phyloP scores from a whole-genome alignment of 768 basidiomycete genomes.

The Rubroboletus satanas region DNA sequence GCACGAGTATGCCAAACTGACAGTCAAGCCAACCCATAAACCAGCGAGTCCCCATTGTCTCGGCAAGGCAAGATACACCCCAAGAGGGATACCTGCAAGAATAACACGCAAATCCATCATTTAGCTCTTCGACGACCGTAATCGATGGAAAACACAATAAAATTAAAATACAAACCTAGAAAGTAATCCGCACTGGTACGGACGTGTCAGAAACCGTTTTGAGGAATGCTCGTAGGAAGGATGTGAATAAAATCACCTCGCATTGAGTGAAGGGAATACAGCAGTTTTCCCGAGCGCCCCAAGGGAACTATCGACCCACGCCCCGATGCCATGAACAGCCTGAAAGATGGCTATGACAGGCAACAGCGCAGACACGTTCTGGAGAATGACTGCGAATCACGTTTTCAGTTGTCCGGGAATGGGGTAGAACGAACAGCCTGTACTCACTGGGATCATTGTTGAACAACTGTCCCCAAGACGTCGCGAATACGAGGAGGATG shows the following conservation, averaged over 20 bases:
- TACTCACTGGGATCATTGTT: conserved; percentile 47
- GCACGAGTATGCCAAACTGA: conserved; percentile 21
- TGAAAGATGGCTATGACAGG: conserved; percentile 38
- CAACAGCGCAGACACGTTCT: conserved; percentile 47
- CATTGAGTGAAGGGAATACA: conserved; percentile 20
- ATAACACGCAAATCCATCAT: neutral
- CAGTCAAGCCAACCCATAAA: conserved; percentile 21
- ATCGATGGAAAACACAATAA: neutral
- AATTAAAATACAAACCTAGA: conserved; percentile 28
- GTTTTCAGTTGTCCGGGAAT: neutral
- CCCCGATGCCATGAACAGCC: conserved; percentile 19
- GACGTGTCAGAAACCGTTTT: neutral
- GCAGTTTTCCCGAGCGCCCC: conserved; percentile 19
- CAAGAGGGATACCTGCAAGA: conserved; percentile 32
- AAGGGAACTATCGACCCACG: conserved; percentile 18
- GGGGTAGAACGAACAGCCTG: neutral
- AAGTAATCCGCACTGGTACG: conserved; percentile 16
- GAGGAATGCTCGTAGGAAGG: no score
- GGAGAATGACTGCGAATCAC: conserved; percentile 35
- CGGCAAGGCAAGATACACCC: conserved; percentile 20
- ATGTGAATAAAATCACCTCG: conserved; percentile 13
- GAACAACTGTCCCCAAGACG: conserved; percentile 56
- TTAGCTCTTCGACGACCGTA: neutral
- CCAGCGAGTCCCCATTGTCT: conserved; percentile 24
- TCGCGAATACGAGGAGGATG: conserved; percentile 42